Evolutionary conservation across 2,329 filamentous ascomycete genomes (phyloP), one percentile per base, ranked within the genome.

Genomic region (Cladosporium sp.): DNA sequence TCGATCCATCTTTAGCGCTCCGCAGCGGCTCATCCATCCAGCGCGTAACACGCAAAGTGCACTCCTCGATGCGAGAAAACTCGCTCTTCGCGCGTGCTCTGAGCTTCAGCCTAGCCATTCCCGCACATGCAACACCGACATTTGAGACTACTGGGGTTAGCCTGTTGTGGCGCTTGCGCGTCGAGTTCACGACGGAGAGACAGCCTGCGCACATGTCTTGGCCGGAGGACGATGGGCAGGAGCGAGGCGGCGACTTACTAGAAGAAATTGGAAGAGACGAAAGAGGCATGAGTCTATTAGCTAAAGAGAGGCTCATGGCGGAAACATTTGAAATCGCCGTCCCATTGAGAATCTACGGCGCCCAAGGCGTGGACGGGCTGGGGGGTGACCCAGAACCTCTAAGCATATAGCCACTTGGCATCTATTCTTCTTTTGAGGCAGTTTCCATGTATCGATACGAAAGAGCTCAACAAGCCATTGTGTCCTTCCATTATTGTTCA

Each of bases 131-230:
- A 0, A 96, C 92, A 0, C 94, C 94, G 0, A 91, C 94, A 62
- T 96, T 99, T 64, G 83, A 95, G 47, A 99, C 94, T 0, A 96
- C 86, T 60, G 92, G 92, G 1, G 84, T 99, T 3, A 89, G 84
- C 62, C 77, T 97, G 24, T 88, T 91, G 64, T 99, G 94, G 94
- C 89, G 88, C 71, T 78, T 99, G 34, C 80, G 90, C 1, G 85
- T 99, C 58, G 92, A 97, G 74, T 99, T 99, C 73, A 91, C 96
- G 24, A 93, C 93, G 19, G 63, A 63, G 49, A 59, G 65, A 56
- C 60, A 63, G 40, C 48, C 62, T 24, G 50, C 59, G 35, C 24
- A 28, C 4, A 50, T 58, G 40, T 53, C 47, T 8, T 57, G 35
- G 35, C 54, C 56, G 22, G 87, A 91, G 48, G 22, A 45, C 3